Percentiles rank a stretch among this genome's conserved stretches.
phyloP scores from a whole-genome alignment of 306 rosid genomes.

The Prosopis cineraria region DNA sequence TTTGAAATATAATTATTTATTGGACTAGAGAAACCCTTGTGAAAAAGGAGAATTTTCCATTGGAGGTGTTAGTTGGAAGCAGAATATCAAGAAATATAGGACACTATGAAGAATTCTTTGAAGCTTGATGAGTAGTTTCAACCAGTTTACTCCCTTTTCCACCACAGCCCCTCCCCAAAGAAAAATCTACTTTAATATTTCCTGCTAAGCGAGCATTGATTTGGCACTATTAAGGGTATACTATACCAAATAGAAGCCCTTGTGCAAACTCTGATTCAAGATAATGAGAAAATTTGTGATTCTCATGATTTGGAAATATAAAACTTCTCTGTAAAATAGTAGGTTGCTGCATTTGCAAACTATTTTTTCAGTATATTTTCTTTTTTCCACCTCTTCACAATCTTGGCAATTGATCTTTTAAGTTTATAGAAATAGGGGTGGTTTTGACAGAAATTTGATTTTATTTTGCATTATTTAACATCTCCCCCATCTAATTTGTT shows the following conservation, averaged over 20 bases:
- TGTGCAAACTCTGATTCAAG: slow-evolving; percentile 14
- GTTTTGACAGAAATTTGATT: slow-evolving; percentile 2
- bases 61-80: slow-evolving; percentile 1
- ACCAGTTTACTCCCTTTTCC: slow-evolving; percentile 2
- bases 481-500: slow-evolving; percentile 31
- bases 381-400: slow-evolving; percentile 8
- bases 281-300: slow-evolving; percentile 22
- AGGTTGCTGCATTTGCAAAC: slow-evolving; percentile 26
- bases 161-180: slow-evolving; percentile 9
- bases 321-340: slow-evolving; percentile 12
- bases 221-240: slow-evolving; percentile 11
- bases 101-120: slow-evolving; percentile 12
- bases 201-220: slow-evolving; percentile 6
- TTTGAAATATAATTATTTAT: not conserved
- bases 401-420: not conserved
- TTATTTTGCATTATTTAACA: slow-evolving; percentile 5
- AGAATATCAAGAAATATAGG: slow-evolving; percentile 21
- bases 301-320: slow-evolving; percentile 25
- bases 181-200: not conserved
- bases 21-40: not conserved
- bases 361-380: slow-evolving; percentile 2
- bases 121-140: slow-evolving; percentile 26
- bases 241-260: not conserved
- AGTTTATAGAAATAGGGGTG: slow-evolving; percentile 1
- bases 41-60: not conserved